Percentiles rank a stretch among this genome's conserved stretches.
phyloP scores from a whole-genome alignment of 352 stramenopile species.

The Pythium volutum region DNA sequence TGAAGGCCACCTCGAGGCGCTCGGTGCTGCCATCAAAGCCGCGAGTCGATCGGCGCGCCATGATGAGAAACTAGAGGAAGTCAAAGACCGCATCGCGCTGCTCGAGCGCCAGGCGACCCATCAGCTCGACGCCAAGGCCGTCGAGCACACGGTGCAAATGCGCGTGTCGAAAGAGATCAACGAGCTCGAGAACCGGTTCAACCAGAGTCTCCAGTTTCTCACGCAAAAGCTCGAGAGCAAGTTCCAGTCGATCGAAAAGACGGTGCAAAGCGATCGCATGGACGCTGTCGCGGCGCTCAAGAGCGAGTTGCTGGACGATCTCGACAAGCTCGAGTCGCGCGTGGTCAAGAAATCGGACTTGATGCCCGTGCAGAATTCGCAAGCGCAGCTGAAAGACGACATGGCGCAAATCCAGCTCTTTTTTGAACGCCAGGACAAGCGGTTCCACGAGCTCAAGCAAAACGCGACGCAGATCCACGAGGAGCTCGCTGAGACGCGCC shows the following conservation, averaged over 20 bases:
- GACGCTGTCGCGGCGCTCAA: constrained; percentile 51
- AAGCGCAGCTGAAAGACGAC: constrained; percentile 65
- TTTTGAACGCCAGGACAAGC: constrained; percentile 66
- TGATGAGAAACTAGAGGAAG: constrained; percentile 56
- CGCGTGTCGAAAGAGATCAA: constrained; percentile 64
- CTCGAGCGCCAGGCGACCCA: constrained; percentile 52
- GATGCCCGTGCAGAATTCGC: constrained; percentile 44
- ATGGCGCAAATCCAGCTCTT: constrained; percentile 47
- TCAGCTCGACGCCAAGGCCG: constrained; percentile 57
- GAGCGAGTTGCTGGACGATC: constrained; percentile 52
- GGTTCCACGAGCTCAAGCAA: constrained; percentile 52
- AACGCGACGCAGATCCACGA: constrained; percentile 42
- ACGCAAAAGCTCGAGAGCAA: constrained; percentile 74
- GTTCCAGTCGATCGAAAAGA: constrained; percentile 51
- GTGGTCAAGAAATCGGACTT: constrained; percentile 52
- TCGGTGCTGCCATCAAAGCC: constrained; percentile 41
- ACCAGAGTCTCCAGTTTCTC: constrained; percentile 51
- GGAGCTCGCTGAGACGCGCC: constrained; percentile 47
- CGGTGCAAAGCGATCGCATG: constrained; percentile 41
- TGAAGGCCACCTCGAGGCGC: constrained; percentile 55
- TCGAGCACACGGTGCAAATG: constrained; percentile 66
- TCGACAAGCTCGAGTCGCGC: constrained; percentile 49
- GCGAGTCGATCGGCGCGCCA: constrained; percentile 33
- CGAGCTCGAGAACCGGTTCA: constrained; percentile 65
- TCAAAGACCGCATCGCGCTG: constrained; percentile 46